These are phyloP conservation scores for Erysimum cheiranthoides DNA, from an alignment of 345 rosid genomes.

Conservation along the genomic window DNA sequence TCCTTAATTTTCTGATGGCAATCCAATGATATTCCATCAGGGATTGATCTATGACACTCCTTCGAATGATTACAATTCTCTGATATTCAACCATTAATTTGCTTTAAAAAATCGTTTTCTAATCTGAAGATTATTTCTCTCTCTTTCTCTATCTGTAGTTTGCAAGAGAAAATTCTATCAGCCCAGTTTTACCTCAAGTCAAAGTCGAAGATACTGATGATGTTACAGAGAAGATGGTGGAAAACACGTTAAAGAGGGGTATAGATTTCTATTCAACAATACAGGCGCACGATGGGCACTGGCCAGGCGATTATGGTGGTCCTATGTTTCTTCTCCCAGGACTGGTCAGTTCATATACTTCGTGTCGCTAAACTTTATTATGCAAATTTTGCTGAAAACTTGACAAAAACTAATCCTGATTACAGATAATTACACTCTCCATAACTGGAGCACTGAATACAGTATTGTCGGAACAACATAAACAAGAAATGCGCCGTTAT, in stretches of 20 bases:
- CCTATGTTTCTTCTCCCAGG: constrained; percentile 99
- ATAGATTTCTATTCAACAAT: constrained; percentile 71
- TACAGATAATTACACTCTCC: constrained; percentile 76
- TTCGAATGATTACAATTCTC: not conserved
- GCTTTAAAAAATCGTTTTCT: not conserved
- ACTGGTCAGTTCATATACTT: constrained; percentile 56
- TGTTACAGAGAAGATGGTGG: constrained; percentile 67
- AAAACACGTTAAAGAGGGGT: constrained; percentile 67
- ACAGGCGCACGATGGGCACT: constrained; percentile 92
- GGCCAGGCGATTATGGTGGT: constrained; percentile 99
- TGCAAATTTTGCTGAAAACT: not conserved
- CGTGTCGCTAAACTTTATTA: not conserved
- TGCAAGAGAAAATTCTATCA: constrained; percentile 60
- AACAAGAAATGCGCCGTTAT: constrained; percentile 81
- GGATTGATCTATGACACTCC: constrained; percentile 5
- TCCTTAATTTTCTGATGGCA: not conserved
- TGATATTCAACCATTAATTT: constrained; percentile 14
- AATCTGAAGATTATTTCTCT: not conserved
- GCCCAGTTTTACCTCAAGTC: constrained; percentile 55
- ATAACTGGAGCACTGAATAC: constrained; percentile 87
- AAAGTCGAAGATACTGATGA: constrained; percentile 63
- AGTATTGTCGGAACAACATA: constrained; percentile 75
- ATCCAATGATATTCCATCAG: constrained; percentile 14
- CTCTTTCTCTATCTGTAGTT: constrained; percentile 52
- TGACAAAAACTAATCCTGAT: not conserved